These are phyloP conservation scores for Colletotrichum tropicale DNA, from an alignment of 2,329 filamentous ascomycete species.

Conservation along the genomic window DNA sequence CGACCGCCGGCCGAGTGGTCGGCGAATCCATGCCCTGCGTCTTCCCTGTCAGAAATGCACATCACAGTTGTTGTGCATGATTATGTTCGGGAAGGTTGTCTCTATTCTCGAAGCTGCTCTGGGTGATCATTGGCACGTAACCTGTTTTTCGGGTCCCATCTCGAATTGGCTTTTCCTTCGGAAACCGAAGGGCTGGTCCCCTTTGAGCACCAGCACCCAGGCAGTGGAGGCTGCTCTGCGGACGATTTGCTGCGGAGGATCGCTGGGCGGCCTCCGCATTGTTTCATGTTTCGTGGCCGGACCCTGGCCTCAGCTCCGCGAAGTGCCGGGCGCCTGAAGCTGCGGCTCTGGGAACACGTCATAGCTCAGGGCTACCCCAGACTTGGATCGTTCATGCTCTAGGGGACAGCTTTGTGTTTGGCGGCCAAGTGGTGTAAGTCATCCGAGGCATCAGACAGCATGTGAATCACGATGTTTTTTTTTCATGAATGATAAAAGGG, in stretches of 20 bases:
- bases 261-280: conserved; percentile 13
- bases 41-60: not conserved
- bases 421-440: not conserved
- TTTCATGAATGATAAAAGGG: not conserved
- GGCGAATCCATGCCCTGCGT: not conserved
- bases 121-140: not conserved
- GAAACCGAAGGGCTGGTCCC: not conserved
- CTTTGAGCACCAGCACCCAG: not conserved
- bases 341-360: conserved; percentile 4
- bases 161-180: not conserved
- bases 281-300: conserved; percentile 13
- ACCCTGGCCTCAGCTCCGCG: not conserved
- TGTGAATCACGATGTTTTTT: conserved; percentile 10
- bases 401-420: not conserved
- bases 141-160: not conserved
- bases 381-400: conserved; percentile 1
- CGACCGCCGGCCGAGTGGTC: not conserved
- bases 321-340: not conserved
- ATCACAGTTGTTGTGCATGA: not conserved
- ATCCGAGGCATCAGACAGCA: conserved; percentile 4
- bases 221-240: not conserved
- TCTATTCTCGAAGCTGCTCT: not conserved
- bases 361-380: conserved; percentile 15
- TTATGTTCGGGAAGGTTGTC: not conserved
- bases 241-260: not conserved